Conservation (phyloP, 2,329 filamentous ascomycete genomes). For the Colletotrichum viniferum region DNA sequence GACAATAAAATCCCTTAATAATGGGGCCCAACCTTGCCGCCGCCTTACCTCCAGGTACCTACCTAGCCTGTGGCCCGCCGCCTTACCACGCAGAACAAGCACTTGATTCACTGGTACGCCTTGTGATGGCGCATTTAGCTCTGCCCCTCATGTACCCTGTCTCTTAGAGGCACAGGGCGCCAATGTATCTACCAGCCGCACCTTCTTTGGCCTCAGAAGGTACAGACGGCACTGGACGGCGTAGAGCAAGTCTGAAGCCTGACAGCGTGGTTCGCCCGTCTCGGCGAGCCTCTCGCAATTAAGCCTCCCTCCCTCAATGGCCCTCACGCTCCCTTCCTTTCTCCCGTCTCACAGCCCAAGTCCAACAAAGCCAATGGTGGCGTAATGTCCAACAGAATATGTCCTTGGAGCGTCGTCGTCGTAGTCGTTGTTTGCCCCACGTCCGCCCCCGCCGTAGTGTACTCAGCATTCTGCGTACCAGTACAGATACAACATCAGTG, state of each 20-base stretch:
- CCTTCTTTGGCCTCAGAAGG: not conserved
- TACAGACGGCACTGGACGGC: not conserved
- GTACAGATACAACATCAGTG: not conserved
- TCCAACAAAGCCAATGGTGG: not conserved
- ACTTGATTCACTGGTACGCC: not conserved
- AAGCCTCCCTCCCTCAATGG: not conserved
- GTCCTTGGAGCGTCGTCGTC: not conserved
- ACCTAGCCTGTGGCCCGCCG: not conserved
- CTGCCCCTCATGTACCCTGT: not conserved
- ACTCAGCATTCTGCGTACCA: not conserved
- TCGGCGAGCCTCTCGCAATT: not conserved
- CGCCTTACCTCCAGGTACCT: not conserved
- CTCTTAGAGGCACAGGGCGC: not conserved
- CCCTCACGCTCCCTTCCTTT: not conserved
- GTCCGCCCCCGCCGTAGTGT: not conserved
- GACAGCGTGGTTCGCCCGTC: not conserved
- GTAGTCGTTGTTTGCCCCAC: not conserved
- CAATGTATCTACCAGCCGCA: not conserved
- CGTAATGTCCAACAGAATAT: not conserved
- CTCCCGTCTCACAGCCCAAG: not conserved
- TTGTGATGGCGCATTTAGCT: not conserved
- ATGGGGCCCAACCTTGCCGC: not conserved
- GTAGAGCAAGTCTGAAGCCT: not conserved
- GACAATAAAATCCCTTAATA: slow-evolving; percentile 8
- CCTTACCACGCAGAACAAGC: not conserved